phyloP scores from a whole-genome alignment of 2,329 filamentous ascomycete genomes.

The Epichloe sibirici region DNA sequence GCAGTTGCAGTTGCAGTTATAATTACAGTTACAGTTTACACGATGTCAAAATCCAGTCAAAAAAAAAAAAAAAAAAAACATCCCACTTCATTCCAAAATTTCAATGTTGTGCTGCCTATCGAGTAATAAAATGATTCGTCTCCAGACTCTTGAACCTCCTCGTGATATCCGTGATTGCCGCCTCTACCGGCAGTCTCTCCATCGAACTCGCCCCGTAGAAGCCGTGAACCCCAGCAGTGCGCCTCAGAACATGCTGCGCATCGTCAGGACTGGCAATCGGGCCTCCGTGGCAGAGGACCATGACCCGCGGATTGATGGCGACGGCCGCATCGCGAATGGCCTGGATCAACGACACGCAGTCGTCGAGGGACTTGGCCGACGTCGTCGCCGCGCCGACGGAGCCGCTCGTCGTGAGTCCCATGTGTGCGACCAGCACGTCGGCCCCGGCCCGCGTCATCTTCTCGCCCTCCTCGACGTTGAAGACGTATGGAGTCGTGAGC shows the following conservation, averaged over 20 bases:
- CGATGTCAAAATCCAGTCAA: too few species aligned
- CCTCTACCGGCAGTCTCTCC: conserved; percentile 56
- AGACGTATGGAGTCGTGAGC: conserved; percentile 59
- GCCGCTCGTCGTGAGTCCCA: conserved; percentile 54
- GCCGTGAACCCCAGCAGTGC: conserved; percentile 51
- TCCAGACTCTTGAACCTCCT: conserved; percentile 10
- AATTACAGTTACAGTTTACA: too few species aligned
- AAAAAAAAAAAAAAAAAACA: too few species aligned
- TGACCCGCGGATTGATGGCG: conserved; percentile 40
- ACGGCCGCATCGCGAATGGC: conserved; percentile 50
- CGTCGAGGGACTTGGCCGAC: conserved; percentile 48
- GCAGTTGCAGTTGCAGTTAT: too few species aligned
- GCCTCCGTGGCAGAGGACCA: conserved; percentile 54
- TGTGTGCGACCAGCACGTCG: conserved; percentile 56
- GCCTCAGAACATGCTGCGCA: conserved; percentile 47
- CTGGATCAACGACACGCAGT: conserved; percentile 50
- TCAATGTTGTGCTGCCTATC: too few species aligned
- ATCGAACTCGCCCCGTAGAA: conserved; percentile 61
- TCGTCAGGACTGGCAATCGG: conserved; percentile 53
- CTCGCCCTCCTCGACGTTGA: conserved; percentile 46
- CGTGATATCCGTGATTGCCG: conserved; percentile 41
- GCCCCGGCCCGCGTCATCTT: conserved; percentile 53
- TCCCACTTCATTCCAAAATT: too few species aligned
- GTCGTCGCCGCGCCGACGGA: conserved; percentile 44
- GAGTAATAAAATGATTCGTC: background rate